These are phyloP conservation scores for Sporothrix schenckii DNA, from an alignment of 2,329 filamentous ascomycete genomes.

Conservation along the genomic window DNA sequence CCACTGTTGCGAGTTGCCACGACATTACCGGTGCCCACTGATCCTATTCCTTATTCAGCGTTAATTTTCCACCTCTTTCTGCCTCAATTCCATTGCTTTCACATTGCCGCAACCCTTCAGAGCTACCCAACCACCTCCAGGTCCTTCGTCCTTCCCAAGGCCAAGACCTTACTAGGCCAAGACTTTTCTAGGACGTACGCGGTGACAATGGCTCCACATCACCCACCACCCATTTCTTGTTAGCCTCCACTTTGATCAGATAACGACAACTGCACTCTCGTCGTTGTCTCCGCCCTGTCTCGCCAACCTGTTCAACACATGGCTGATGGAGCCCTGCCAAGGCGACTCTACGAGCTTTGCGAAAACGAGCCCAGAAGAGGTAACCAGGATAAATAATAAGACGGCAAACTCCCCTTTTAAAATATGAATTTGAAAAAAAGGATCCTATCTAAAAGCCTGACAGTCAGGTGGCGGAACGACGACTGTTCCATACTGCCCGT, in stretches of 20 bases:
- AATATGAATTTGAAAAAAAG: too few relatives aligned
- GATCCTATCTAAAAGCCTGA: not conserved
- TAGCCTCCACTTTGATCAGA: slow-evolving; percentile 14
- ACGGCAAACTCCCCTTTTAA: not conserved
- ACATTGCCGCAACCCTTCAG: slow-evolving; percentile 1
- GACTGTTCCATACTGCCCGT: slow-evolving; percentile 2
- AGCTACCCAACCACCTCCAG: not conserved
- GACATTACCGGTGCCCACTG: not conserved
- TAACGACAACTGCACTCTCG: not conserved
- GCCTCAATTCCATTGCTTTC: not conserved
- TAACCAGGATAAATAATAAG: not conserved
- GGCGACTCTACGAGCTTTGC: slow-evolving; percentile 2
- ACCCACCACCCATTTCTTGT: not conserved
- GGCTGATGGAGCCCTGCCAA: slow-evolving; percentile 14
- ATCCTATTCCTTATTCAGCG: not conserved
- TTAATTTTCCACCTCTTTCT: not conserved
- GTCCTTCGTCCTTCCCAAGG: not conserved
- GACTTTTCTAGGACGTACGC: not conserved
- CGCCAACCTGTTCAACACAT: not conserved
- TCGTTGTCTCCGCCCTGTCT: not conserved
- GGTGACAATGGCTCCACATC: slow-evolving; percentile 2
- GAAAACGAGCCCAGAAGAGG: not conserved
- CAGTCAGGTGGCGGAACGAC: not conserved
- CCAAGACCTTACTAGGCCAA: slow-evolving; percentile 11
- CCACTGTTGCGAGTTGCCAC: not conserved